Evolutionary conservation across 179 eudicot species (phyloP).

Genomic region (Spergularia azorica): DNA sequence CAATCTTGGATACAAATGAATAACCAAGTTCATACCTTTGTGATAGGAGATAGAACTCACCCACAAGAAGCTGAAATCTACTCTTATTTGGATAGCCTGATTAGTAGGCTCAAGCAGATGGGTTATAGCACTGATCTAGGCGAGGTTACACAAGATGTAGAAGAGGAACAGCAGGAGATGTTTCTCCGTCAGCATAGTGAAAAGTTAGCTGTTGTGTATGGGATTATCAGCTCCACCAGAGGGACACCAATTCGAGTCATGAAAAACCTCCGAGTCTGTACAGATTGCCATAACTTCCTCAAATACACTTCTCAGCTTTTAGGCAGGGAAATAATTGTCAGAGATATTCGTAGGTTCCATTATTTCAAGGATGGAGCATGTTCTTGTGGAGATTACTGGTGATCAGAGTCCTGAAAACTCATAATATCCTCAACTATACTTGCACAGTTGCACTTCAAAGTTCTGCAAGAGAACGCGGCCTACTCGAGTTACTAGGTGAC

Average conservation of each 20-base stretch:
- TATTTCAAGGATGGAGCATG: constrained; percentile 42
- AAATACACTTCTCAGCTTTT: constrained; percentile 42
- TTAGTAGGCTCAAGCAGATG: constrained; percentile 38
- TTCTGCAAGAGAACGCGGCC: background rate
- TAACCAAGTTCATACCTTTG: constrained; percentile 35
- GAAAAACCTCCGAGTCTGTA: constrained; percentile 47
- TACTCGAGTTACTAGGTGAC: background rate
- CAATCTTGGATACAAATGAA: constrained; percentile 69
- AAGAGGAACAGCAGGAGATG: constrained; percentile 45
- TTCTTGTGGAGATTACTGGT: constrained; percentile 51
- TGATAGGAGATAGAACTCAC: constrained; percentile 39
- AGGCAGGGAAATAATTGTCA: constrained; percentile 39
- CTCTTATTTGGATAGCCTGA: constrained; percentile 39
- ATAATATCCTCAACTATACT: background rate
- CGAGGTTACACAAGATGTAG: constrained; percentile 44
- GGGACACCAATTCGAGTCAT: constrained; percentile 36
- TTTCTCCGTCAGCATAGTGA: constrained; percentile 39
- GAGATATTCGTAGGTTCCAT: constrained; percentile 44
- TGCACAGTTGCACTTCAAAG: background rate
- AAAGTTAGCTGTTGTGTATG: constrained; percentile 46
- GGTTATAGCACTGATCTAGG: constrained; percentile 36
- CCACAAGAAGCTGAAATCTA: constrained; percentile 38
- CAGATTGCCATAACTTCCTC: constrained; percentile 46
- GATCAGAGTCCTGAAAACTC: constrained; percentile 13
- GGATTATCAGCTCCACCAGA: constrained; percentile 28